Base-by-base conservation (phyloP, 306 rosid species). In the Argentina anserina region DNA sequence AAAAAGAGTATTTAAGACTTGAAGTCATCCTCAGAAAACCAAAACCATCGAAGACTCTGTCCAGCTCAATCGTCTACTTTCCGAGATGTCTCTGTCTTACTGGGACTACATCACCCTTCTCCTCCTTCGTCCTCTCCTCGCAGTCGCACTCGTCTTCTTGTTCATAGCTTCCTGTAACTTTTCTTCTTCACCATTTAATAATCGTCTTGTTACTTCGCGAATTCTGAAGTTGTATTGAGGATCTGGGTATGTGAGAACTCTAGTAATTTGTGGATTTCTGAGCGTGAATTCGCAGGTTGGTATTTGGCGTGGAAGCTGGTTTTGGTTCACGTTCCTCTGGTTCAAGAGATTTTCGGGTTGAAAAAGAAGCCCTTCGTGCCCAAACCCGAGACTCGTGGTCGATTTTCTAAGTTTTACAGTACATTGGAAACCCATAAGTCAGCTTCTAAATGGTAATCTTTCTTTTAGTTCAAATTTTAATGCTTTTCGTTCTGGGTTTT, bases 231-330 rank as follows among this genome's bases (percentile, higher is more conserved):
- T 66, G 63, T 61, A 62, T 67, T 52, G 26, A 61, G 50, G 37
- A 40, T 78, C 37, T 75, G 74, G 76, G 53, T 76, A 4, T 10
- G 25, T 69, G 74, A 67, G 7, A 34, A 71, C 47, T 67, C 42
- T 17, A 5, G 25, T 21, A 9, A 43, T 64, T 46, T 34, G 15
- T 40, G 8, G 8, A 46, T 41, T 74, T n/a, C n/a, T 65, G 17
- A 17, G 26, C 26, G 12, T 73, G 68, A 47, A 17, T 77, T 75
- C 46, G 42, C 41, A 89, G 97, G 98, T 69, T 93, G 98, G 97
- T 87, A 78, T 29, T 61, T 89, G 85, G 97, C 91, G 55, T 94
- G 98, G 98, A 94, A 94, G 79, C 53, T 94, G 18, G 97, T 91
- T 18, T 82, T 89, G 46, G 95, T 91, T 78, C 97, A 91, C 28